Conservation (phyloP, 208 protist genomes). For the Trypanosoma avium region DNA sequence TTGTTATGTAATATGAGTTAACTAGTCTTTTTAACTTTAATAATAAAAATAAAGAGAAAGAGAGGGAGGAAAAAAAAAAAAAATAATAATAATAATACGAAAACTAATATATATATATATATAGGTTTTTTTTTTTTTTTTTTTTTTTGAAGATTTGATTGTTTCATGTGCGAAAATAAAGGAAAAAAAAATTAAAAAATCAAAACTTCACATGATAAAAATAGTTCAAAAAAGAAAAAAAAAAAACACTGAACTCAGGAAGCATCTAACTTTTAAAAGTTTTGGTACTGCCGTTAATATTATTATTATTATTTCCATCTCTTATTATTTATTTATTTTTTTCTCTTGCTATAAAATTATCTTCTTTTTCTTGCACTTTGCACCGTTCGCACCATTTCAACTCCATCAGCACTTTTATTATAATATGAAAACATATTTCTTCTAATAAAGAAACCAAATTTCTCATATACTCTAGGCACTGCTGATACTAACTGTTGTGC, state of each 20-base stretch:
- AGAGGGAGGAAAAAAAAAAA: conserved; percentile 9
- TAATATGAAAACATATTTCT: conserved; percentile 62
- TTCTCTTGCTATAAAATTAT: not conserved
- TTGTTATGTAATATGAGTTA: too few species aligned
- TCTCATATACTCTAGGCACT: conserved; percentile 42
- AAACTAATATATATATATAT: not conserved
- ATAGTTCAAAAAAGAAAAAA: too few species aligned
- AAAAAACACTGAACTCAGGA: too few species aligned
- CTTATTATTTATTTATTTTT: not conserved
- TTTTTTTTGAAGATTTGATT: too few species aligned
- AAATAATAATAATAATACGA: conserved; percentile 7
- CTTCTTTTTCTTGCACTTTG: conserved; percentile 13
- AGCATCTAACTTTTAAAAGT: too few species aligned
- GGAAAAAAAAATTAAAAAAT: too few species aligned
- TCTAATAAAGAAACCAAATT: conserved; percentile 47
- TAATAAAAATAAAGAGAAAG: conserved; percentile 12
- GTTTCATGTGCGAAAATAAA: too few species aligned
- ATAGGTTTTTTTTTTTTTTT: too few species aligned
- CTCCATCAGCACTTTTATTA: conserved; percentile 40
- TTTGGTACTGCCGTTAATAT: too few species aligned
- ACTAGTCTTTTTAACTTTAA: not conserved
- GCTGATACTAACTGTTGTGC: conserved; percentile 31
- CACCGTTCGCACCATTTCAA: conserved; percentile 58
- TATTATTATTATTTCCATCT: too few species aligned
- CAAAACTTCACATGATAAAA: too few species aligned